These are phyloP conservation scores for Wolfiporia cocos DNA, from an alignment of 1,284 basidiomycete species.

Conservation along the genomic window DNA sequence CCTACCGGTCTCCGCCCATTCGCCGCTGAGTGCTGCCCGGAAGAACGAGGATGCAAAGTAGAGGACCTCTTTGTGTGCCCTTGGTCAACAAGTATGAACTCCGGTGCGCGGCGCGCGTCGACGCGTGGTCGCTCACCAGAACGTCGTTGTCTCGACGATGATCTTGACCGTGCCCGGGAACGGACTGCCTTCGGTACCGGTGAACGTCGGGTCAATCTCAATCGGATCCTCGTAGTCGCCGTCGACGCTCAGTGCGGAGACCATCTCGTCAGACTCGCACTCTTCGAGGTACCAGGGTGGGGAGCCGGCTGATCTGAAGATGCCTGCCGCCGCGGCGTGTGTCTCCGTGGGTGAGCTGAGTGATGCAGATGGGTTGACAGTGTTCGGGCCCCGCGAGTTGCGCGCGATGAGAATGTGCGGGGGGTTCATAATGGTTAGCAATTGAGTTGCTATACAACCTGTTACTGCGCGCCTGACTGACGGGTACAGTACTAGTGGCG, in stretches of 20 bases:
- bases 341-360: constrained; percentile 80
- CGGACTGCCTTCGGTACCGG: constrained; percentile 48
- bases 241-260: constrained; percentile 59
- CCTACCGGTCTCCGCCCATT: constrained; percentile 71
- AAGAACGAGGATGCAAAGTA: constrained; percentile 86
- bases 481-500: too few species aligned
- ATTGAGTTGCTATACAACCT: too few species aligned
- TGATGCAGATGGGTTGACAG: constrained; percentile 66
- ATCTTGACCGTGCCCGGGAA: constrained; percentile 82
- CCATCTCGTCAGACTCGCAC: constrained; percentile 60
- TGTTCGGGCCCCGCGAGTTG: constrained; percentile 56
- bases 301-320: constrained; percentile 71
- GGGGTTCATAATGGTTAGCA: too few species aligned
- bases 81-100: constrained; percentile 22
- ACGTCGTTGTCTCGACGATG: constrained; percentile 76
- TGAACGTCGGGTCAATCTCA: constrained; percentile 71
- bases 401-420: constrained; percentile 81
- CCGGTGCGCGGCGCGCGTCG: not conserved
- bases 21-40: constrained; percentile 74
- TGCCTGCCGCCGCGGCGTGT: constrained; percentile 76
- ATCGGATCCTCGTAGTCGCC: constrained; percentile 60
- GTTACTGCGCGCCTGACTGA: too few species aligned
- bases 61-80: constrained; percentile 81
- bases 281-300: constrained; percentile 73
- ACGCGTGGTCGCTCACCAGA: constrained; percentile 54